These are phyloP conservation scores for Gloeophyllum trabeum DNA, from an alignment of 768 basidiomycete species.

Conservation along the genomic window DNA sequence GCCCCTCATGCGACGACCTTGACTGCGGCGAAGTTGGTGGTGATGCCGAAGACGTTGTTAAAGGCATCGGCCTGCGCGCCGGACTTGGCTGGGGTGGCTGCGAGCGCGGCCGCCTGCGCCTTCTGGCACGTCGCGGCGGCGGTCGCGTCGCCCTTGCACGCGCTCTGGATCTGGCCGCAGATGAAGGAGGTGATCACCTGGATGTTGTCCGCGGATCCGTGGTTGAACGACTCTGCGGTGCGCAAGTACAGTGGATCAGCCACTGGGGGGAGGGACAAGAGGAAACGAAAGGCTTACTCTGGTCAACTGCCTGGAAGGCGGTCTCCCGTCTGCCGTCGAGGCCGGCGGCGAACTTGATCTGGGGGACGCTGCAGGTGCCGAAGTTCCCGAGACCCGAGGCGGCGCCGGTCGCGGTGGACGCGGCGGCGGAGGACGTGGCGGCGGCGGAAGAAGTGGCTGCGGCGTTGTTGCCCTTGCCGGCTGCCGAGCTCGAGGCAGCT, in stretches of 20 bases:
- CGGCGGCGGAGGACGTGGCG: no score
- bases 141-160: slow-evolving; percentile 35
- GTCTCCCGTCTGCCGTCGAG: slow-evolving; percentile 11
- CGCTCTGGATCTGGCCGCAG: slow-evolving; percentile 37
- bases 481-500: no score
- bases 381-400: slow-evolving; percentile 7
- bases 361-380: slow-evolving; percentile 8
- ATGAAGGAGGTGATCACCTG: slow-evolving; percentile 43
- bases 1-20: no score
- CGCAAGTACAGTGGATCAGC: neutral
- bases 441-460: no score
- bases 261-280: neutral
- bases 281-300: neutral
- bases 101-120: slow-evolving; percentile 29
- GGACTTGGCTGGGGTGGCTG: slow-evolving; percentile 23
- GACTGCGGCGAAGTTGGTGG: slow-evolving; percentile 24
- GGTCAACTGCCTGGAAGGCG: slow-evolving; percentile 5
- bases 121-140: slow-evolving; percentile 30
- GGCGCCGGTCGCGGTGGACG: no score
- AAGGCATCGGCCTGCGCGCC: slow-evolving; percentile 13
- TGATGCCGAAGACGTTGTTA: slow-evolving; percentile 9
- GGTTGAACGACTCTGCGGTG: slow-evolving; percentile 24
- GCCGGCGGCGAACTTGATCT: slow-evolving; percentile 8
- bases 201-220: slow-evolving; percentile 40
- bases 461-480: no score